Percentiles rank a stretch among this genome's conserved stretches.
Conservation (phyloP, 805 yeast genomes). For the Pichia occidentalis region DNA sequence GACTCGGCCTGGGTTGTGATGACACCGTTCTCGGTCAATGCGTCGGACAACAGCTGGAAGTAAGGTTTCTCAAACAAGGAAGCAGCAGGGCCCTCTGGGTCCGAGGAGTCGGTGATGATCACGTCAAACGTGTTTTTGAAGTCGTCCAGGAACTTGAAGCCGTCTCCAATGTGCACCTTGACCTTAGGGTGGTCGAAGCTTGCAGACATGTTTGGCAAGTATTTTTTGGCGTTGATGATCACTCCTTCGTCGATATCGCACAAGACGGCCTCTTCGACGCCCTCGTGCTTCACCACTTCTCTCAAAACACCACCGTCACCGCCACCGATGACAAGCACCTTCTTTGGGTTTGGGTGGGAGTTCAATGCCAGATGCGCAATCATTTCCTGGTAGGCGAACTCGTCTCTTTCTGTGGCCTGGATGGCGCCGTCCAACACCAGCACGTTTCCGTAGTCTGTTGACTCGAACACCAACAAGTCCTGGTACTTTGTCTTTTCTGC, state of each 20-base stretch:
- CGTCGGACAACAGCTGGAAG: constrained; percentile 74
- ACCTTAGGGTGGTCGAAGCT: constrained; percentile 86
- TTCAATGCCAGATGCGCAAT: constrained; percentile 88
- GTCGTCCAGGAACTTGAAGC: constrained; percentile 89
- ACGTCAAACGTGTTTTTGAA: constrained; percentile 85
- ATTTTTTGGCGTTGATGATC: constrained; percentile 77
- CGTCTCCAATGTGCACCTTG: constrained; percentile 88
- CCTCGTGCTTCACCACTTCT: constrained; percentile 84
- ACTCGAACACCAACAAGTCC: constrained; percentile 88
- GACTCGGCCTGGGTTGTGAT: constrained; percentile 92
- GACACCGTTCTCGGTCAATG: constrained; percentile 91
- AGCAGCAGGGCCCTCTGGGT: constrained; percentile 98
- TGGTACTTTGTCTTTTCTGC: constrained; percentile 84
- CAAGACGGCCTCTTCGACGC: constrained; percentile 81
- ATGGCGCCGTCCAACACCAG: constrained; percentile 91
- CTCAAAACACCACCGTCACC: constrained; percentile 99
- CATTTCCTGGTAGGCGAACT: constrained; percentile 97
- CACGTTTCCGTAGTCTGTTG: constrained; percentile 92
- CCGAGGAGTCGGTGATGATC: constrained; percentile 94
- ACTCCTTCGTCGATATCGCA: constrained; percentile 96
- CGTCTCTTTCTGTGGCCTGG: constrained; percentile 96
- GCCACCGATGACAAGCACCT: constrained; percentile 93
- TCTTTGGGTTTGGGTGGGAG: constrained; percentile 92
- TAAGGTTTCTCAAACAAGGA: constrained; percentile 87
- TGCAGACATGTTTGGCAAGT: constrained; percentile 79